Evolutionary conservation across 1,284 basidiomycete genomes (phyloP).

Genomic region (Pseudozyma pruni): DNA sequence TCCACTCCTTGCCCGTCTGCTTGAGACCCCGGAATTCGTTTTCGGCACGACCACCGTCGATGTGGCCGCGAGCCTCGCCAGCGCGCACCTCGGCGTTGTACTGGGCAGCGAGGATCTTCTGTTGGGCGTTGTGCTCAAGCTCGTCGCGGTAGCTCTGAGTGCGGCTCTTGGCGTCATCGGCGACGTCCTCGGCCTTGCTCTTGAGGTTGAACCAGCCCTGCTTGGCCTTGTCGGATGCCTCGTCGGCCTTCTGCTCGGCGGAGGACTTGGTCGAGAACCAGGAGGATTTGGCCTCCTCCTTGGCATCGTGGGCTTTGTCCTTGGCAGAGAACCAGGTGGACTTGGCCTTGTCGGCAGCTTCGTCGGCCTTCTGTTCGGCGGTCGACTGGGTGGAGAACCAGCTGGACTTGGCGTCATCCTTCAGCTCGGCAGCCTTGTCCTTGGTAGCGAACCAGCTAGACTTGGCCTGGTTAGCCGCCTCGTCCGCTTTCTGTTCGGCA

Average conservation of each 20-base stretch:
- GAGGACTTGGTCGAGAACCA: conserved; percentile 33
- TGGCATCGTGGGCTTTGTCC: conserved; percentile 31
- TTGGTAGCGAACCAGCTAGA: conserved; percentile 11
- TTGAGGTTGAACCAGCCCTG: conserved; percentile 45
- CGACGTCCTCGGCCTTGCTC: conserved; percentile 35
- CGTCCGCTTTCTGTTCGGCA: conserved; percentile 13
- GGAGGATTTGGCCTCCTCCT: conserved; percentile 24
- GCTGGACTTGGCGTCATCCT: conserved; percentile 12
- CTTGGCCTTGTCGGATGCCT: conserved; percentile 38
- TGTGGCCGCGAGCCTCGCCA: conserved; percentile 23
- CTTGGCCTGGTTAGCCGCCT: conserved; percentile 3
- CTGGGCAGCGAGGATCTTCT: conserved; percentile 48
- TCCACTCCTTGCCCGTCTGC: conserved; percentile 41
- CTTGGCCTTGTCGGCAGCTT: conserved; percentile 24
- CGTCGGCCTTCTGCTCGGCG: conserved; percentile 28
- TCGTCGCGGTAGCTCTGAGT: conserved; percentile 21
- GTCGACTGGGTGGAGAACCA: conserved; percentile 16
- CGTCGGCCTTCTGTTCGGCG: conserved; percentile 31
- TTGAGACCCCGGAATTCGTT: conserved; percentile 27
- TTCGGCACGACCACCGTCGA: conserved; percentile 12
- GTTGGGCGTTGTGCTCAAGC: conserved; percentile 45
- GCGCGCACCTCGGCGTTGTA: conserved; percentile 48
- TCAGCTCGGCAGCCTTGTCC: conserved; percentile 26
- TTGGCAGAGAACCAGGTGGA: conserved; percentile 31
- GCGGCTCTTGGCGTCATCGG: conserved; percentile 20